Conservation (phyloP, 1,139 yeast species). For the Kodamaea ohmeri region DNA sequence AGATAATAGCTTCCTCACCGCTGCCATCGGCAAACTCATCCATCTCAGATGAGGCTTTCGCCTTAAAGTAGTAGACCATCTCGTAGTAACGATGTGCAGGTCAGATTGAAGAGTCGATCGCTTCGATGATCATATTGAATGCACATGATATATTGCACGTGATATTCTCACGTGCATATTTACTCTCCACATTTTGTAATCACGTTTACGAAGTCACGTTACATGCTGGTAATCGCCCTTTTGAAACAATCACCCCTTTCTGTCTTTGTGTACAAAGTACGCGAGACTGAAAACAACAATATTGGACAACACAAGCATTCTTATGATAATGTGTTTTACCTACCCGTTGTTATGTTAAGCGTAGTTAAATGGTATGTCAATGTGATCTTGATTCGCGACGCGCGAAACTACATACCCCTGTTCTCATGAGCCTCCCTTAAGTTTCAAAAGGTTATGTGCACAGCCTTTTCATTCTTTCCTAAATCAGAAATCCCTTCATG, state of each 20-base stretch:
- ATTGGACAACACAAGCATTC: neutral
- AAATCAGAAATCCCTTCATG: slow-evolving; percentile 4
- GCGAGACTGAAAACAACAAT: neutral
- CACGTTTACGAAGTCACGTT: neutral
- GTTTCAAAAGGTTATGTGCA: slow-evolving; percentile 4
- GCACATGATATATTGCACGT: neutral
- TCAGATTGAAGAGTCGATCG: no score
- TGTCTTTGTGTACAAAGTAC: neutral
- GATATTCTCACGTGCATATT: neutral
- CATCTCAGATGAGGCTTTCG: slow-evolving; percentile 23
- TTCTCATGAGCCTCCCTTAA: neutral
- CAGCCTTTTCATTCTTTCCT: slow-evolving; percentile 1
- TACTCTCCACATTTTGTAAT: neutral
- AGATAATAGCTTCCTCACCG: slow-evolving; percentile 37
- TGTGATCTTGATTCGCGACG: neutral
- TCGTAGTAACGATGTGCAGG: no score
- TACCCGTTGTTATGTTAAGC: no score
- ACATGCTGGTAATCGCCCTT: slow-evolving; percentile 1
- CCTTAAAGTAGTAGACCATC: slow-evolving; percentile 62
- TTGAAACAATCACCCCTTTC: neutral
- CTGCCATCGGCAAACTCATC: slow-evolving; percentile 30
- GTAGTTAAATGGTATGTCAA: no score
- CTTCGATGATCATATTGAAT: no score
- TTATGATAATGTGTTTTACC: no score
- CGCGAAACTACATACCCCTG: neutral